Evolutionary conservation across 2,329 filamentous ascomycete genomes (phyloP), one percentile per base, ranked within the genome.

Genomic region (Fusarium anguioides): DNA sequence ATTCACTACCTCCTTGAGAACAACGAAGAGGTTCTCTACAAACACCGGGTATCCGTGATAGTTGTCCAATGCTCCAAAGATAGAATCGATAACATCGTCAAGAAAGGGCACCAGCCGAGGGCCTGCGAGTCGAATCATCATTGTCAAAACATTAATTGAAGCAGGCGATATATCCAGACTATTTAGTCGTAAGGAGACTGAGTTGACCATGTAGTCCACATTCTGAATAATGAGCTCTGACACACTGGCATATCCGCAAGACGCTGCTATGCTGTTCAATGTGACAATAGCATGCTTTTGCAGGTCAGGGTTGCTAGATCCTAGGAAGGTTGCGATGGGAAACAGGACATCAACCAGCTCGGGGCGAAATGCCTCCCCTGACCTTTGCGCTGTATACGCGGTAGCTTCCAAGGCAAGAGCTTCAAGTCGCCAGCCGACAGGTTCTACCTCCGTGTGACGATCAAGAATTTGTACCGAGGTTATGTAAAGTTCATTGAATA

Each of bases 161-260:
- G 97, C 92, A 2, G 95, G 94, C 1, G 94, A 95, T 50, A 98
- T 90, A 67, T 97, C 94, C 67, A 97, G 93, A 0, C 92, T 93
- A 72, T 97, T 97, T 9, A 99, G 85, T 64, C 94, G 92, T 61
- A 98, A 80, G 0, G 92, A 93, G 17, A 99, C 88, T 0, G 96
- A 93, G 74, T 98, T 98, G 62, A 98, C 90, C 79, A 99, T 91
- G 76, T 99, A 99, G 77, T 99, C 96, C 17, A 93, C 94, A 63
- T 99, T 99, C 50, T 91, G 89, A 26, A 98, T 87, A 36, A 99
- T 90, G 67, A 99, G 82, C 17, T 92, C 88, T 24, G 91, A 90
- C 6, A 95, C 91, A 70, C 85, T 89, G 0, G 75, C 64, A 72
- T 98, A 99, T 3, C 86, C 88, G 72, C 93, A 97, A 1, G 90